Base-by-base conservation (phyloP, 176 grass and related monocot genomes). In the Urochloa ruziziensis region DNA sequence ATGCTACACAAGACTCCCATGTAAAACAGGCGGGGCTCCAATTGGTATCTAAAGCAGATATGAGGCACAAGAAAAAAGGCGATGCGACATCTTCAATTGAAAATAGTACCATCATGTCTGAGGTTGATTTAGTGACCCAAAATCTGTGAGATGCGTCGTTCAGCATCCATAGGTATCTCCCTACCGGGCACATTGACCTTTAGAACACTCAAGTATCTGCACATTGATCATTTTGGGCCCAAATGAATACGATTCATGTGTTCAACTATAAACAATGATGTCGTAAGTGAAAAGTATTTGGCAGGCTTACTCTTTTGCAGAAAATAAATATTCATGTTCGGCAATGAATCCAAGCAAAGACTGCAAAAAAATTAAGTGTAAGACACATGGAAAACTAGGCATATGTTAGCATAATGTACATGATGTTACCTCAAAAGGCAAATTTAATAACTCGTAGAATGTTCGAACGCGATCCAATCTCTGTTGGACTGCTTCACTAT, bases 181-280 rank as follows among this genome's bases (percentile, higher is more conserved):
- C 96, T 93, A n/a, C 93, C 96, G 53, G 96, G 96, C 44, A 94
- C 91, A 82, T 84, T 84, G 36, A 95, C 87, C 83, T 93, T 98
- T 47, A 95, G 67, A 57, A 98, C 57, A 80, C 82, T 92, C 65
- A 94, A 79, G 79, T 90, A 95, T 71, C 96, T 98, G 83, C 32
- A 35, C 11, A 39, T 81, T 21, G 16, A 83, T 82, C 30, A 10
- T 66, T 65, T 35, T 72, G 7, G 46, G 35, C 34, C 53, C 24
- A 62, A 40, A 66, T 70, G 30, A 75, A 82, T n/a, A 66, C 24
- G 42, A 7, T 49, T 76, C 24, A 39, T 60, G 34, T 67, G 15
- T 63, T 67, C 24, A 33, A 53, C 28, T 54, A 82, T 14, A 76
- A 77, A 76, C 1, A 43, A 61, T 16, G 15, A 71, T 82, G 44